Evolutionary conservation across 129 eudicot species (phyloP).

Genomic region (Tagetes patula): DNA sequence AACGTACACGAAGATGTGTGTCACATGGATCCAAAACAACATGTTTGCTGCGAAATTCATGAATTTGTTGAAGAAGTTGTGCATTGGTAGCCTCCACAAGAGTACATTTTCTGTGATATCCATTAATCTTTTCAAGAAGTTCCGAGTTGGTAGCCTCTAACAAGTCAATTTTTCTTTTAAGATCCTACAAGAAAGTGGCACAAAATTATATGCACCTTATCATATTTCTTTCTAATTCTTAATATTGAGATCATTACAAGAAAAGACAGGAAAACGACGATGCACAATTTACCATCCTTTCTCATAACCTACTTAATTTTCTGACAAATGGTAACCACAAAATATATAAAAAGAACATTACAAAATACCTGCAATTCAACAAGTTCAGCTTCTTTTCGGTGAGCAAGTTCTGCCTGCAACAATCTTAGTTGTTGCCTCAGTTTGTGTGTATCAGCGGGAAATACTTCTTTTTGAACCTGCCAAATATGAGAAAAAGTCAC

Average conservation of each 20-base stretch:
- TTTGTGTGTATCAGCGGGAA: conserved; percentile 83
- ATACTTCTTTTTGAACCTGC: conserved; percentile 90
- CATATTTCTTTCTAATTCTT: not conserved
- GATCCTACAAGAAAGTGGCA: conserved; percentile 48
- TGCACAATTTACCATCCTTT: not conserved
- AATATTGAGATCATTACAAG: not conserved
- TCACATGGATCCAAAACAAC: conserved; percentile 34
- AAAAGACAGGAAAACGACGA: not conserved
- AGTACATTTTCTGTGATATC: conserved; percentile 50
- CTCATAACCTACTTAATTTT: not conserved
- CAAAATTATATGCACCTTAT: conserved; percentile 19
- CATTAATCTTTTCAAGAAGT: conserved; percentile 65
- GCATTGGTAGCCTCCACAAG: conserved; percentile 37
- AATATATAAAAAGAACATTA: not conserved
- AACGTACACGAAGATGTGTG: conserved; percentile 50
- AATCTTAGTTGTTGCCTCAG: conserved; percentile 91
- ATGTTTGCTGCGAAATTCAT: conserved; percentile 50
- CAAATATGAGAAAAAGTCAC: not conserved
- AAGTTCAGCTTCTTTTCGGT: conserved; percentile 76
- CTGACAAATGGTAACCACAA: conserved; percentile 7
- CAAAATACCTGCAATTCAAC: conserved; percentile 72
- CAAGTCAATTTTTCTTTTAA: conserved; percentile 69
- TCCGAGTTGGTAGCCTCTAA: conserved; percentile 85
- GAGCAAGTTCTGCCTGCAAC: conserved; percentile 93
- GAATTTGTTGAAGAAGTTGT: conserved; percentile 20